Base-by-base conservation (phyloP, 441 rosid genomes). In the Pelargonium citronellum region DNA sequence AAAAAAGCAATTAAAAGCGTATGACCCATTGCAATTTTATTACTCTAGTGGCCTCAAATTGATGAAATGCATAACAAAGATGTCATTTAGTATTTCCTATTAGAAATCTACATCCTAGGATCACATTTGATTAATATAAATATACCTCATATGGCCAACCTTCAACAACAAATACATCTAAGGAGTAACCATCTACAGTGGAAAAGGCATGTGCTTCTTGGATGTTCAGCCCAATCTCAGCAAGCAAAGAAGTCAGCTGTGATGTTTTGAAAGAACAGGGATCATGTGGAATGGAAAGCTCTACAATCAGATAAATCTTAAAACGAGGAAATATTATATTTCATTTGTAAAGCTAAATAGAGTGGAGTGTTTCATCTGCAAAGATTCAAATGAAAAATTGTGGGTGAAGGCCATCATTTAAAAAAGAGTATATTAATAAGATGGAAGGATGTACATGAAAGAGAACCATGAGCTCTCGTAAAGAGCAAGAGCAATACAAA, bases 191-290 rank as follows among this genome's bases (percentile, higher is more conserved):
- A 75, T 88, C 89, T 3, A 76, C 79, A 20, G 91, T 88, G 60
- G 91, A 88, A 79, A 88, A 88, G 15, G 82, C 91, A 77, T 88
- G 93, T 19, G 93, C 93, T 79, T 88, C 93, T 77, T 83, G 89
- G 79, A 88, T 88, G 77, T 88, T 88, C 47, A 88, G 88, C 74
- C 89, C 93, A 75, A 85, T 74, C 72, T 86, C 91, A 78, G 89
- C 86, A 60, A 88, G 87, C 69, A 88, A 73, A 58, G 88, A 80
- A 58, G 91, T 85, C 73, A 86, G 75, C 91, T n/a, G n/a, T n/a
- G n/a, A n/a, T n/a, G n/a, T n/a, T n/a, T n/a, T n/a, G n/a, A n/a
- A n/a, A n/a, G n/a, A n/a, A n/a, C n/a, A n/a, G n/a, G n/a, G n/a
- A 76, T 62, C 53, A 53, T 64, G 13, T 27, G 67, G 69, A 77